These are phyloP conservation scores for Podila minutissima DNA, from an alignment of 192 early-diverging fungal species.

Conservation along the genomic window DNA sequence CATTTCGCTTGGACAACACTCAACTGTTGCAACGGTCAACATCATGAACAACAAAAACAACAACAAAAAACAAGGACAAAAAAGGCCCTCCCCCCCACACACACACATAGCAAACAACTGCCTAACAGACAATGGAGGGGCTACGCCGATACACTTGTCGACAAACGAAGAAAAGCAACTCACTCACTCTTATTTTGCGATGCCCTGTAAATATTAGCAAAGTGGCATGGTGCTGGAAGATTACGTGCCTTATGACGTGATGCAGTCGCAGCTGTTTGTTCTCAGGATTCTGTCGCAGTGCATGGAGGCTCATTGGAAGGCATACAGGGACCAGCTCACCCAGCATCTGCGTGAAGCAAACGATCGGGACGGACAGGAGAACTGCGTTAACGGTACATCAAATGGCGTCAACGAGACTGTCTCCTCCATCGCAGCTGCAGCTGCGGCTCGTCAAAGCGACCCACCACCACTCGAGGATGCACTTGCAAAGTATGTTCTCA, in stretches of 20 bases:
- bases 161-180: not conserved
- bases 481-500: constrained; percentile 73
- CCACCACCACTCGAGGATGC: constrained; percentile 81
- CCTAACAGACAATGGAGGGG: not conserved
- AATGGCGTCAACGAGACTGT: constrained; percentile 19
- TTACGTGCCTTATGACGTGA: constrained; percentile 66
- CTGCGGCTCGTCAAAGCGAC: constrained; percentile 60
- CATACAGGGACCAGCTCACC: constrained; percentile 60
- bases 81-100: not conserved
- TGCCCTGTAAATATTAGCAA: constrained; percentile 12
- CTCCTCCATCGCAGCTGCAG: constrained; percentile 25
- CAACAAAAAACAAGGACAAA: not conserved
- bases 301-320: constrained; percentile 89
- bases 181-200: not conserved
- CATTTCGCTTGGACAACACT: not conserved
- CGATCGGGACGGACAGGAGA: constrained; percentile 38
- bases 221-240: constrained; percentile 63
- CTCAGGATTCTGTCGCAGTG: constrained; percentile 85
- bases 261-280: constrained; percentile 90
- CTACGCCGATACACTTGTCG: not conserved
- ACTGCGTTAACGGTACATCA: constrained; percentile 6
- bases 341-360: constrained; percentile 38
- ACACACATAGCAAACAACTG: not conserved
- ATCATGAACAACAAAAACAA: not conserved
- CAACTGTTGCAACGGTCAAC: not conserved